A percentile compares a stretch with the other conserved stretches of the same genome.
Evolutionary conservation across 805 yeast species (phyloP).

Genomic region (Novakomyces olei): DNA sequence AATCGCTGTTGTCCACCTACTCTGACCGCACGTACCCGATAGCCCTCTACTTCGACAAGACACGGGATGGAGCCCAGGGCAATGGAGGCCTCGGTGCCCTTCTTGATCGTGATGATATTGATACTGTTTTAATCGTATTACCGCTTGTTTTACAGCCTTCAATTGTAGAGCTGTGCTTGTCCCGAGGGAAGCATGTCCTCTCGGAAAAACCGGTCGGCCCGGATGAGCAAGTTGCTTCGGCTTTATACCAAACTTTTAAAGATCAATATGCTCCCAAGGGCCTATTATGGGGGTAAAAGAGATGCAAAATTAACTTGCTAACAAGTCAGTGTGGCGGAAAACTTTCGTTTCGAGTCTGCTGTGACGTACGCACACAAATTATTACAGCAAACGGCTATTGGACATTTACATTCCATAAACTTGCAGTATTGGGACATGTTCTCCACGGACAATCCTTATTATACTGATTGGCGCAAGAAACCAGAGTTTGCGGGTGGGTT

Average conservation of each 20-base stretch:
- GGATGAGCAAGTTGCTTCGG: too few species aligned
- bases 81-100: slow-evolving; percentile 8
- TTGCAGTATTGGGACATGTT: slow-evolving; percentile 6
- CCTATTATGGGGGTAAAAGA: too few species aligned
- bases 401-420: slow-evolving; percentile 8
- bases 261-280: too few species aligned
- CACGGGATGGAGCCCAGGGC: slow-evolving; percentile 11
- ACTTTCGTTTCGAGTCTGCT: slow-evolving; percentile 9
- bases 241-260: too few species aligned
- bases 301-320: too few species aligned
- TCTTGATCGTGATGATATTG: slow-evolving; percentile 10
- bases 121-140: slow-evolving; percentile 12
- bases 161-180: slow-evolving; percentile 9
- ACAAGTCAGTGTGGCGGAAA: slow-evolving; percentile 12
- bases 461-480: slow-evolving; percentile 11
- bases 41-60: slow-evolving; percentile 7
- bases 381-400: slow-evolving; percentile 4
- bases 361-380: slow-evolving; percentile 7
- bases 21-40: too few species aligned
- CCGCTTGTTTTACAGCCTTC: slow-evolving; percentile 12
- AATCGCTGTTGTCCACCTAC: background rate
- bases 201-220: slow-evolving; percentile 13
- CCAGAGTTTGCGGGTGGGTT: slow-evolving; percentile 13
- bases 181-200: slow-evolving; percentile 13
- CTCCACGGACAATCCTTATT: slow-evolving; percentile 8